phyloP scores from a whole-genome alignment of 805 yeast species.

The Wickerhamiella nectarea region DNA sequence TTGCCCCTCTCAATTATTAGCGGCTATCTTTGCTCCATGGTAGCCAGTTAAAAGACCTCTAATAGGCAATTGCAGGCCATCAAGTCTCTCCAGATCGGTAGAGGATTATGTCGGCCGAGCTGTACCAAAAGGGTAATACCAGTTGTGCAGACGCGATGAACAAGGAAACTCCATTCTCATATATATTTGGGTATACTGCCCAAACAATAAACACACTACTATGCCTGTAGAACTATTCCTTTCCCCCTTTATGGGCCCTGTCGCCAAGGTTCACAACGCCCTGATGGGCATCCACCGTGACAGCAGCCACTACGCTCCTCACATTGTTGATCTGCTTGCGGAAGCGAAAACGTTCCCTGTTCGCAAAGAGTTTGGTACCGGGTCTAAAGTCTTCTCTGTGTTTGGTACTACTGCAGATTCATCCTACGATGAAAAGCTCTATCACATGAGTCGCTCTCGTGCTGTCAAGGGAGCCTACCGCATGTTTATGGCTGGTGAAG shows the following conservation, averaged over 20 bases:
- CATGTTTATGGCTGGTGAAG: constrained; percentile 40
- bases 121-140: too few species aligned
- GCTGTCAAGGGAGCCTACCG: constrained; percentile 55
- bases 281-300: constrained; percentile 44
- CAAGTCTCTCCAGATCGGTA: too few species aligned
- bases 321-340: constrained; percentile 32
- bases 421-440: constrained; percentile 29
- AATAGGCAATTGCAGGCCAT: too few species aligned
- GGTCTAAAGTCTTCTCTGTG: constrained; percentile 44
- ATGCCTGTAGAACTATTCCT: constrained; percentile 51
- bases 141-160: too few species aligned
- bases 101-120: too few species aligned
- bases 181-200: too few species aligned
- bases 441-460: constrained; percentile 46
- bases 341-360: constrained; percentile 33
- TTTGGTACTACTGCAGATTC: constrained; percentile 27
- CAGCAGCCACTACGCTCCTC: constrained; percentile 43
- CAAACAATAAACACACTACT: too few species aligned
- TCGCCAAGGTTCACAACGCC: constrained; percentile 40
- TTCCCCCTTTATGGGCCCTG: constrained; percentile 47
- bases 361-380: constrained; percentile 46
- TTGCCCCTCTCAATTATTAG: too few species aligned
- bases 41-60: too few species aligned
- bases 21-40: too few species aligned
- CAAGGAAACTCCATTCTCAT: too few species aligned